Evolutionary conservation across 441 rosid genomes (phyloP), one percentile per base, ranked within the genome.

Genomic region (Adansonia grandidieri): DNA sequence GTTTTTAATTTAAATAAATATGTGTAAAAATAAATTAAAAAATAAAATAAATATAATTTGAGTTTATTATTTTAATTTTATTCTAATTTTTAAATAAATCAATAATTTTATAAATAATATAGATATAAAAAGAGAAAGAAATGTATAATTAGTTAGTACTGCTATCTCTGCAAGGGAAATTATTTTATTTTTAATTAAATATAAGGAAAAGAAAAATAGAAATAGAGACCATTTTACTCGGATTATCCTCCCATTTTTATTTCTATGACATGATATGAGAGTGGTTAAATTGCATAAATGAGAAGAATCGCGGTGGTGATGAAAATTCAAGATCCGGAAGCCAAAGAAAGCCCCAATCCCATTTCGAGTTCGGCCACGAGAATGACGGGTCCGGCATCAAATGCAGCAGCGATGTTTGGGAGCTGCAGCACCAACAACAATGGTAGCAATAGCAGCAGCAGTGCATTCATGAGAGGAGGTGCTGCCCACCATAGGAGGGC

Each of bases 401-500:
- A 19, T 20, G 50, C 71, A 9, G 47, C 60, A 9, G 15, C 67
- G 9, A n/a, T 68, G 53, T 42, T 45, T 68, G 72, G 56, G 9
- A 45, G 53, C 72, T 17, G 13, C 24, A 42, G 45, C 45, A 42
- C 7, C 45, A 67, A n/a, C 62, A 19, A 19, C 5, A 17, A 17
- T 19, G 11, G 4, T 57, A 57, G 13, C 62, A 2, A 57, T 9
- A 32, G 37, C 37, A 19, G 28, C 17, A 62, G 70, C 54, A 40
- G 48, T 9, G 56, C 56, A 54, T 57, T 66, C 50, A 51, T 40
- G 0, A 66, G 65, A 4, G 51, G 60, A 53, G 66, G 58, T 50
- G 80, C 47, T 28, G 69, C 85, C 62, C 84, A 84, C 81, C 96
- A 87, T 82, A 85, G 95, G 48, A 84, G 95, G 80, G 88, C 92